Base-by-base conservation (phyloP, 345 rosid genomes). In the Rhizophora apiculata region DNA sequence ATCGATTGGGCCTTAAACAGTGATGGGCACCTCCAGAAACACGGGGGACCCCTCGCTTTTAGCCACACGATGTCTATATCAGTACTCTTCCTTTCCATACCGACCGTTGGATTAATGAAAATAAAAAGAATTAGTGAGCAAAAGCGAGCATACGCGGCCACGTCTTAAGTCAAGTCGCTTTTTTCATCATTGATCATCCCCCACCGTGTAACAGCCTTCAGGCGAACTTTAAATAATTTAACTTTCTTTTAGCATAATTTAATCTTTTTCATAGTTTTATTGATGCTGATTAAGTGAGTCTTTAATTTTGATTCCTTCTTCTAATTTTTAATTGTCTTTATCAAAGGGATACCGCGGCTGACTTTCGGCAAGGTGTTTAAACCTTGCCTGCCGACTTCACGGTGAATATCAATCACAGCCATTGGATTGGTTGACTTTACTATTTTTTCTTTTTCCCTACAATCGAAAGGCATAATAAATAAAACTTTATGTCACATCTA, bases 51-150 rank as follows among this genome's bases (percentile, higher is more conserved):
- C 19, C 49, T 43, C 49, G 49, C 49, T 43, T 43, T 13, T 43
- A 3, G 49, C 19, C 49, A 43, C 19, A 43, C 49, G 19, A 43
- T 43, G 19, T 43, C 19, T 13, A 11, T 3, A 3, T 43, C 49
- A 43, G 49, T 11, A 4, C 18, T 11, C 18, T 24, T 24, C 11
- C 30, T 56, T 56, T 22, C 60, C 72, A 16, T 22, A 74, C 80
- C 79, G 77, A 72, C 88, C 80, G 73, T 71, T 70, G 0, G 70
- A 78, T 67, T 26, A 36, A 43, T 67, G 43, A 34, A 6, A 34
- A 34, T 6, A 34, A 54, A 34, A 22, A 37, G 24, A 51, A 7
- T 21, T 63, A 20, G 22, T n/a, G 37, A 62, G 21, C 53, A 30
- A 0, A 65, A 29, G 51, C 34, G 68, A 18, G 46, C 53, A 1